A percentile compares a stretch with the other conserved stretches of the same genome.
Conservation (phyloP, 768 basidiomycete genomes). For the Tylopilus subfusipes region DNA sequence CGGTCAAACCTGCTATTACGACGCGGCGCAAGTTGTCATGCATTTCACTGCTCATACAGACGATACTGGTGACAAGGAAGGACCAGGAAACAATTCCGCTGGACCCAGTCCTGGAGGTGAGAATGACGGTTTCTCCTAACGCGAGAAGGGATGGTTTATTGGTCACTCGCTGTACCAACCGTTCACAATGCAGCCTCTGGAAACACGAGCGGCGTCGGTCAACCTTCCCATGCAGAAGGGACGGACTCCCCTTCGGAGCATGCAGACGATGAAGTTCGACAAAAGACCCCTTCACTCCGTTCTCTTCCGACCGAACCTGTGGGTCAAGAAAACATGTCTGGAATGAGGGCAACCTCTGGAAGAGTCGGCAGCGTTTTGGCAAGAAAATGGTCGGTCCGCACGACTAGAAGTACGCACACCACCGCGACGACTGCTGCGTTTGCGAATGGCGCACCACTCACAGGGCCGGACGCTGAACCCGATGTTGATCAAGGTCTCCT, state of each 20-base stretch:
- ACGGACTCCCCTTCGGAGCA: not conserved
- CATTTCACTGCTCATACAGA: constrained; percentile 11
- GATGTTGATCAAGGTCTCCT: constrained; percentile 40
- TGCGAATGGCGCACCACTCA: constrained; percentile 51
- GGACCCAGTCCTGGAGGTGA: constrained; percentile 1
- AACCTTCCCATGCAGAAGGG: not conserved
- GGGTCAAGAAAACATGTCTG: constrained; percentile 1
- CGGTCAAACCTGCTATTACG: constrained; percentile 41
- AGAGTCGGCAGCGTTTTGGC: not conserved
- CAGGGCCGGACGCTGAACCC: constrained; percentile 44
- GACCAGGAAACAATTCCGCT: not conserved
- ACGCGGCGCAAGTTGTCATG: constrained; percentile 36
- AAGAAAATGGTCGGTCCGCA: constrained; percentile 26
- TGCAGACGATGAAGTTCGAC: not conserved
- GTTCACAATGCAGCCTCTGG: not conserved
- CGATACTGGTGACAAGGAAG: not conserved
- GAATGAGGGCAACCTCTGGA: not conserved
- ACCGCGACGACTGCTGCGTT: constrained; percentile 35
- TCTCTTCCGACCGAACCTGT: constrained; percentile 23
- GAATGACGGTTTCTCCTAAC: not conserved
- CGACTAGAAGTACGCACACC: constrained; percentile 17
- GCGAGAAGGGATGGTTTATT: not conserved
- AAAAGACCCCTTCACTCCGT: constrained; percentile 15
- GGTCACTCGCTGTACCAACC: not conserved
- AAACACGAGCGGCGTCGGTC: not conserved